phyloP scores from a whole-genome alignment of 352 stramenopile species.

The Hyaloperonospora brassicae region DNA sequence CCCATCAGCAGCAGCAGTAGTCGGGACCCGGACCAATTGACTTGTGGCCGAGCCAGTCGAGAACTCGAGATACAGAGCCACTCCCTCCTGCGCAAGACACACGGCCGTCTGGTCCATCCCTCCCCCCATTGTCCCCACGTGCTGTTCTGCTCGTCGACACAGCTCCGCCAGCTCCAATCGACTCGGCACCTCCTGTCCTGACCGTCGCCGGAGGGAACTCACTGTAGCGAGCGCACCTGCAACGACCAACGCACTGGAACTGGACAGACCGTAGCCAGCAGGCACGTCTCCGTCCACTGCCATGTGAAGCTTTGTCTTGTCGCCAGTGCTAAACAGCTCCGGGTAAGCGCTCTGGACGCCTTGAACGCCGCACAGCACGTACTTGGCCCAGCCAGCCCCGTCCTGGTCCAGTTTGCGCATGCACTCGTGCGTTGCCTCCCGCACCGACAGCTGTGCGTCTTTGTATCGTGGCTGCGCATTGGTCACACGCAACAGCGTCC shows the following conservation, averaged over 20 bases:
- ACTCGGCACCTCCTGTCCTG: conserved; percentile 10
- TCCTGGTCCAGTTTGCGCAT: conserved; percentile 8
- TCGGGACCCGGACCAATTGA: conserved; percentile 11
- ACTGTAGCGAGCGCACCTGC: conserved; percentile 41
- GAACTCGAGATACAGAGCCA: conserved; percentile 63
- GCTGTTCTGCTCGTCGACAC: conserved; percentile 48
- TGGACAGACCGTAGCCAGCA: conserved; percentile 61
- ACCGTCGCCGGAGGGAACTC: conserved; percentile 8
- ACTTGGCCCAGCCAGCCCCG: conserved; percentile 27
- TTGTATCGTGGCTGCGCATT: conserved; percentile 25
- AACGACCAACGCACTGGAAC: conserved; percentile 75
- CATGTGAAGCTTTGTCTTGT: conserved; percentile 25
- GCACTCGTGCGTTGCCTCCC: conserved; percentile 3
- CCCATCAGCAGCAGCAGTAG: conserved; percentile 17
- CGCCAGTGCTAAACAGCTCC: conserved; percentile 8
- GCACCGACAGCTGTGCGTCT: conserved; percentile 9
- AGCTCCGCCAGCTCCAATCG: conserved; percentile 43
- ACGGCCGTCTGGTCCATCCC: conserved; percentile 80
- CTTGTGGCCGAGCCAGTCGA: conserved; percentile 11
- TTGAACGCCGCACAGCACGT: conserved; percentile 32
- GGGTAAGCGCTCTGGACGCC: conserved; percentile 13
- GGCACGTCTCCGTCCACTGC: conserved; percentile 66
- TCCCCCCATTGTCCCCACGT: conserved; percentile 67
- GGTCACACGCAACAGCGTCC: conserved; percentile 10
- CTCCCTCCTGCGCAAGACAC: conserved; percentile 40